Percentiles rank a stretch among this genome's conserved stretches.
Conservation (phyloP, 73 alveolate species). For the Durusdinium trenchii region DNA sequence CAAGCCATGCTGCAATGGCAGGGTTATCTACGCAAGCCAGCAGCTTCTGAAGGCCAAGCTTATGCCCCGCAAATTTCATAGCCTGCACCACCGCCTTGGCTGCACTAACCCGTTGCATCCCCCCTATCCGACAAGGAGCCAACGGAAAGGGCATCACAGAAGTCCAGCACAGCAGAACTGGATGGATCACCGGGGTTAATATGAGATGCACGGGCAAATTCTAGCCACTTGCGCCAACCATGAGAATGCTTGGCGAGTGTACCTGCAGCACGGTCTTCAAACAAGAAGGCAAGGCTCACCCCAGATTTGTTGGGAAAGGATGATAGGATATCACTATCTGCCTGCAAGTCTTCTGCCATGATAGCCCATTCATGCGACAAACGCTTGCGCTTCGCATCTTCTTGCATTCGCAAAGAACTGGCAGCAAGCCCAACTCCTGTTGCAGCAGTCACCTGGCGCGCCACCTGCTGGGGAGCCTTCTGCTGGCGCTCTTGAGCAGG, state of each 20-base stretch:
- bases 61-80: background rate
- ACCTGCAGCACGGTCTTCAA: background rate
- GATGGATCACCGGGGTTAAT: background rate
- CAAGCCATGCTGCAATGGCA: background rate
- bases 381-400: no score
- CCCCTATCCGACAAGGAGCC: background rate
- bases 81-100: background rate
- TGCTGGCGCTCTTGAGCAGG: no score
- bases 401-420: no score
- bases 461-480: no score
- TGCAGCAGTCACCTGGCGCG: no score
- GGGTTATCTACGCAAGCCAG: background rate
- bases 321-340: background rate
- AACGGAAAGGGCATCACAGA: background rate
- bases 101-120: background rate
- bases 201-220: background rate
- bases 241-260: background rate
- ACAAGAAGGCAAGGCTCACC: background rate
- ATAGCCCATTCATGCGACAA: background rate
- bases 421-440: no score
- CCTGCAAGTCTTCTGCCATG: background rate
- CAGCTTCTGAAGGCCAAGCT: background rate
- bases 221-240: conserved; percentile 4
- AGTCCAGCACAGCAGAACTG: background rate
- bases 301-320: background rate